Conservation (phyloP, 306 rosid genomes). For the Prunus padus region DNA sequence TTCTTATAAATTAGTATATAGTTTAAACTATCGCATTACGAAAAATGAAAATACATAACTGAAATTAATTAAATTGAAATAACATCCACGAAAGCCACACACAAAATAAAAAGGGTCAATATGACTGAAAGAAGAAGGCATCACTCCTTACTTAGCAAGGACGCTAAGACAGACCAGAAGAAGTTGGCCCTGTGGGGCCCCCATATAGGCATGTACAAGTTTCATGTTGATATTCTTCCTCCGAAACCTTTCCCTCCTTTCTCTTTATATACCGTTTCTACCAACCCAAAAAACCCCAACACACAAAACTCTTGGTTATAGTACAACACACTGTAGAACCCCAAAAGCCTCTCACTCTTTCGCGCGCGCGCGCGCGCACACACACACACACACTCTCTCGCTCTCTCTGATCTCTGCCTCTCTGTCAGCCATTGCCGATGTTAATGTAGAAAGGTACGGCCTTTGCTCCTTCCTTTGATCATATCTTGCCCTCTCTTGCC, state of each 20-base stretch:
- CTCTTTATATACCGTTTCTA: neutral
- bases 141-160: neutral
- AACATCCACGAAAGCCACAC: neutral
- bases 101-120: neutral
- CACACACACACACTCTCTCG: neutral
- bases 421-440: neutral
- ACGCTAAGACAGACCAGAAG: neutral
- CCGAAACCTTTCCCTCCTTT: slow-evolving; percentile 12
- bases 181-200: neutral
- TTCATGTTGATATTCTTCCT: neutral
- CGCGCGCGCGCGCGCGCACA: neutral
- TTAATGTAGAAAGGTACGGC: neutral
- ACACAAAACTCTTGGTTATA: neutral
- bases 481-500: neutral
- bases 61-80: neutral
- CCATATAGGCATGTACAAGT: neutral
- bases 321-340: neutral
- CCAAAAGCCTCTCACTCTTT: neutral
- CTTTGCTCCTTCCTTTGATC: slow-evolving; percentile 9
- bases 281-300: neutral
- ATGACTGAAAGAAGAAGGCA: neutral
- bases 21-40: too few species aligned
- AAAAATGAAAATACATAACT: neutral
- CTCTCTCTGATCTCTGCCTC: neutral
- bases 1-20: too few species aligned